phyloP scores from a whole-genome alignment of 345 rosid genomes.

The Populus nigra region DNA sequence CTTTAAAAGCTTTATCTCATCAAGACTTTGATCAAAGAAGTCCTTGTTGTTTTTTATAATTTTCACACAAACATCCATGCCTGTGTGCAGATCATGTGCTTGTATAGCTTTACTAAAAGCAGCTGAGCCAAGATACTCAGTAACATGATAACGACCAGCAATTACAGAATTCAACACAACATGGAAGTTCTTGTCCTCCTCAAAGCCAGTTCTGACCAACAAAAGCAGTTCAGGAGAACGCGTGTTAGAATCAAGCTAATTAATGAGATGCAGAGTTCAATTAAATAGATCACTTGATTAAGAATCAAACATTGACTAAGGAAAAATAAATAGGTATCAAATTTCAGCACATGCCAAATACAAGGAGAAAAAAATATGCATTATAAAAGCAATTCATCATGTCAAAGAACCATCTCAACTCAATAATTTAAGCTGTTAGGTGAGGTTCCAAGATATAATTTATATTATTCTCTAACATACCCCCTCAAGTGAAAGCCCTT shows the following conservation, averaged over 20 bases:
- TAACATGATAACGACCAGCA: conserved; percentile 97
- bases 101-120: conserved; percentile 99
- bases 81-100: conserved; percentile 97
- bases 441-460: no score
- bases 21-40: conserved; percentile 99
- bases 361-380: background rate
- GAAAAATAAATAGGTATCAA: background rate
- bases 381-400: background rate
- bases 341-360: background rate
- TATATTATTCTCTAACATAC: no score
- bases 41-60: conserved; percentile 99
- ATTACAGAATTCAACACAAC: conserved; percentile 90
- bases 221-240: conserved; percentile 19
- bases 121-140: conserved; percentile 99
- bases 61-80: conserved; percentile 97
- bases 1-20: conserved; percentile 97
- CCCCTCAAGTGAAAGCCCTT: no score
- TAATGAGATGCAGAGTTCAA: conserved; percentile 3
- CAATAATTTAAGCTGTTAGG: no score
- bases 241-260: conserved; percentile 15
- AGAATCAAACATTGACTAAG: background rate
- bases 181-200: conserved; percentile 99
- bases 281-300: background rate
- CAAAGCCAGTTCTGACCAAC: conserved; percentile 90
- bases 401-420: no score